Evolutionary conservation across 2,329 filamentous ascomycete genomes (phyloP).

Genomic region (Aspergillus ruber): DNA sequence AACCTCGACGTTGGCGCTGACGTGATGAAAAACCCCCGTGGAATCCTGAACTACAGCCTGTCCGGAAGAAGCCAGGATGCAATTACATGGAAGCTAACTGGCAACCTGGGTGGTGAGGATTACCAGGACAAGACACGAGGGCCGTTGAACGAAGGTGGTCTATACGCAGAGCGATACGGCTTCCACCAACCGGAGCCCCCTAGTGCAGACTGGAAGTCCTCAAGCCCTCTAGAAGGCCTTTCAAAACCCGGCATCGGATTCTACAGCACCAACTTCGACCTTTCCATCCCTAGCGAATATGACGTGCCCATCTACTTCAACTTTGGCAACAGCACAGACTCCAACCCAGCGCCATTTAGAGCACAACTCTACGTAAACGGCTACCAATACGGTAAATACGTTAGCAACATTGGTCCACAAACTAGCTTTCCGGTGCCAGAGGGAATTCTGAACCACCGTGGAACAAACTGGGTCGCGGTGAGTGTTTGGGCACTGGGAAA

Average conservation of each 20-base stretch:
- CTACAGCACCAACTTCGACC: conserved; percentile 47
- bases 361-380: conserved; percentile 67
- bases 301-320: conserved; percentile 52
- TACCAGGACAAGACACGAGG: conserved; percentile 48
- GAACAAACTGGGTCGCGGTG: conserved; percentile 63
- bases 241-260: conserved; percentile 45
- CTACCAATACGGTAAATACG: conserved; percentile 64
- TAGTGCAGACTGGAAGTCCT: conserved; percentile 25
- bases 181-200: conserved; percentile 49
- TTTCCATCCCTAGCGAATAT: conserved; percentile 47
- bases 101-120: conserved; percentile 52
- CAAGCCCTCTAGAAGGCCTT: conserved; percentile 38
- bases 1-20: conserved; percentile 57
- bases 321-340: conserved; percentile 40
- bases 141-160: conserved; percentile 53
- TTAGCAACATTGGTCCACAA: conserved; percentile 71
- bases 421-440: conserved; percentile 65
- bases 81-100: conserved; percentile 52
- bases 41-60: conserved; percentile 44
- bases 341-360: conserved; percentile 51
- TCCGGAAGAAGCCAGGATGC: conserved; percentile 29
- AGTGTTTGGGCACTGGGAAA: conserved; percentile 61
- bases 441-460: conserved; percentile 64
- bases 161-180: conserved; percentile 51
- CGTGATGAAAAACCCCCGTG: conserved; percentile 52